These are phyloP conservation scores for Eutypa lata DNA, from an alignment of 2,329 filamentous ascomycete species.

Conservation along the genomic window DNA sequence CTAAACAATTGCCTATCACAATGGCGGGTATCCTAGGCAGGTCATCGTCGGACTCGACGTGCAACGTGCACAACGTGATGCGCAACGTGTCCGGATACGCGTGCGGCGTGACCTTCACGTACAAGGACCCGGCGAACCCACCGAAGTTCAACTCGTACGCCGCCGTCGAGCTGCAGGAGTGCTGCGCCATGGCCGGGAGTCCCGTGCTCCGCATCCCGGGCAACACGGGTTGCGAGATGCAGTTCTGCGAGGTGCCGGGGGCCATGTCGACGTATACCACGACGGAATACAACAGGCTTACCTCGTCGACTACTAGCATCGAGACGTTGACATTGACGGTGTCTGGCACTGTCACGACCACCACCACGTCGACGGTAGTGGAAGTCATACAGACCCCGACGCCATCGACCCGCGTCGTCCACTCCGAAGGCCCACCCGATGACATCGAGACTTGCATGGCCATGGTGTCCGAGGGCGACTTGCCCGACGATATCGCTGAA, in stretches of 20 bases:
- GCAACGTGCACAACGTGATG: constrained; percentile 22
- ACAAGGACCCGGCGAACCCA: constrained; percentile 11
- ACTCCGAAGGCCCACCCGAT: too few species aligned
- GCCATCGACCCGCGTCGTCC: too few species aligned
- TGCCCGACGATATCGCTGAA: constrained; percentile 15
- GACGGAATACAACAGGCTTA: too few species aligned
- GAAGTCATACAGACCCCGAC: too few species aligned
- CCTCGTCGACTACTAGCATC: too few species aligned
- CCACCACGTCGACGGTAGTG: too few species aligned
- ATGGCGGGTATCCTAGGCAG: constrained; percentile 16
- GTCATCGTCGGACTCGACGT: constrained; percentile 16
- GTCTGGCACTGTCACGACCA: too few species aligned
- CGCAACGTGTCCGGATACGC: constrained; percentile 18
- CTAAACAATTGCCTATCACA: too few species aligned
- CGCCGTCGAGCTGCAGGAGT: constrained; percentile 16
- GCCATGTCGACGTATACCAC: too few species aligned
- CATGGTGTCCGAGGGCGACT: constrained; percentile 20
- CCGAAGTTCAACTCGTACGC: constrained; percentile 20
- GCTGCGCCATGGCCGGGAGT: constrained; percentile 14
- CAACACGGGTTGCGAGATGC: constrained; percentile 24
- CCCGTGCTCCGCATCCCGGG: constrained; percentile 20
- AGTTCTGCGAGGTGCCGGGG: constrained; percentile 17
- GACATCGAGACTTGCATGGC: constrained; percentile 15
- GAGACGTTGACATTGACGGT: too few species aligned
- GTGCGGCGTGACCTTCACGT: constrained; percentile 20